Evolutionary conservation across 768 basidiomycete species (phyloP).

Genomic region (Candolleomyces eurysporus): DNA sequence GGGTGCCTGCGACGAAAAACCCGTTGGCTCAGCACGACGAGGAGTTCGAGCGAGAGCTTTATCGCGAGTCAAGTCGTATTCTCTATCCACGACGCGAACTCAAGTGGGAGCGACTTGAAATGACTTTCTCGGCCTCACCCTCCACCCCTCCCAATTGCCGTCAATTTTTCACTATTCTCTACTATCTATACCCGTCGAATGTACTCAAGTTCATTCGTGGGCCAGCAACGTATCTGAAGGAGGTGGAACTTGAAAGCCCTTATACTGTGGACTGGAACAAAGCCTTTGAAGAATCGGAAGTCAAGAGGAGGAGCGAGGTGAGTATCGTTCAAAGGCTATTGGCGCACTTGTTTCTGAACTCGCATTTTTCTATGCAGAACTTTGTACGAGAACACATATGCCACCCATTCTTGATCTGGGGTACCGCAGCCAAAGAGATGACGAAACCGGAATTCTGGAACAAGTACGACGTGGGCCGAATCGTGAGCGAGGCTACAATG

Average conservation of each 20-base stretch:
- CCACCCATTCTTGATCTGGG: conserved; percentile 71
- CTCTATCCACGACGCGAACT: conserved; percentile 53
- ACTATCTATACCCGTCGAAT: conserved; percentile 92
- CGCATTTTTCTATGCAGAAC: conserved; percentile 36
- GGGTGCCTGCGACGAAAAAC: conserved; percentile 33
- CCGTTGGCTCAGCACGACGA: conserved; percentile 20
- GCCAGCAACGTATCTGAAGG: conserved; percentile 62
- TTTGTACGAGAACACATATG: conserved; percentile 70
- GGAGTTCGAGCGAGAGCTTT: conserved; percentile 40
- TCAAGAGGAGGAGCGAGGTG: conserved; percentile 75
- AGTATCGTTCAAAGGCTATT: conserved; percentile 12
- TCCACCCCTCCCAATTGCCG: conserved; percentile 59
- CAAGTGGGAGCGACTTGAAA: conserved; percentile 68
- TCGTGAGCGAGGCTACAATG: conserved; percentile 68
- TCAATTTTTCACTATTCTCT: conserved; percentile 73
- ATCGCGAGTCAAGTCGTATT: conserved; percentile 31
- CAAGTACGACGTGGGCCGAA: conserved; percentile 56
- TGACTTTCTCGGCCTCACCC: conserved; percentile 51
- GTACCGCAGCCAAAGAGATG: conserved; percentile 63
- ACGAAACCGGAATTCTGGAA: conserved; percentile 66
- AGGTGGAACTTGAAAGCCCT: conserved; percentile 49
- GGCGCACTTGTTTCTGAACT: neutral
- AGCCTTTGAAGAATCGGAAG: conserved; percentile 63
- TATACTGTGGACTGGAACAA: conserved; percentile 73
- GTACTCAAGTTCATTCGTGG: conserved; percentile 73